Percentiles rank a stretch among this genome's conserved stretches.
Evolutionary conservation across 352 stramenopile species (phyloP).

Genomic region (Globisporangium parvum): DNA sequence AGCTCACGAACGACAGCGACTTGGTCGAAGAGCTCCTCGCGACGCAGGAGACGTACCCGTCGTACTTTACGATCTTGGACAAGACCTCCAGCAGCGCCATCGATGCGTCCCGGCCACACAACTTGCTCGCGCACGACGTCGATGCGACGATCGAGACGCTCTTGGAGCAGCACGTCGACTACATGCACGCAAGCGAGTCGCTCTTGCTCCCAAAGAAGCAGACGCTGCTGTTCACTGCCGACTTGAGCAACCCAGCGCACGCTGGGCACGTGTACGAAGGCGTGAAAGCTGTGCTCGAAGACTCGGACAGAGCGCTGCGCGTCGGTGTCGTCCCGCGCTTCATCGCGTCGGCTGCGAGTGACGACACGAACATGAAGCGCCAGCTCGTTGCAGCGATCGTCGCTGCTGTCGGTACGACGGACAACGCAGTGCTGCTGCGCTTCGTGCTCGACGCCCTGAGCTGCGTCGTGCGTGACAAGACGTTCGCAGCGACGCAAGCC

Average conservation of each 20-base stretch:
- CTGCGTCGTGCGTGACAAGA: slow-evolving; percentile 52
- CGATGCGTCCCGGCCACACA: not conserved
- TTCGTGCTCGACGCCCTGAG: slow-evolving; percentile 50
- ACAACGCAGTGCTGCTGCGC: slow-evolving; percentile 42
- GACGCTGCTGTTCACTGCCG: slow-evolving; percentile 49
- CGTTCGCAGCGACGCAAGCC: slow-evolving; percentile 31
- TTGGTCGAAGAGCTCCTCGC: slow-evolving; percentile 60
- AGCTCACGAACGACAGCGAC: slow-evolving; percentile 56
- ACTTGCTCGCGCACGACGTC: slow-evolving; percentile 52
- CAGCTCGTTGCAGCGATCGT: slow-evolving; percentile 43
- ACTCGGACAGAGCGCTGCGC: slow-evolving; percentile 55
- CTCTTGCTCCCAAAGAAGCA: slow-evolving; percentile 60
- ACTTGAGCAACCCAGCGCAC: slow-evolving; percentile 46
- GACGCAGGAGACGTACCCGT: slow-evolving; percentile 49
- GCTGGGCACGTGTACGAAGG: slow-evolving; percentile 47
- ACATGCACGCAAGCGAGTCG: slow-evolving; percentile 49
- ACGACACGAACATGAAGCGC: slow-evolving; percentile 8
- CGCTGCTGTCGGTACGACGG: slow-evolving; percentile 40
- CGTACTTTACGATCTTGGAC: slow-evolving; percentile 65
- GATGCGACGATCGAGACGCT: slow-evolving; percentile 50
- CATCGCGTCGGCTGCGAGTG: slow-evolving; percentile 5
- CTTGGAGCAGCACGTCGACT: slow-evolving; percentile 37
- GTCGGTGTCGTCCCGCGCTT: slow-evolving; percentile 52
- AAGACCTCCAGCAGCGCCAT: not conserved
- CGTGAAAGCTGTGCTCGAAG: slow-evolving; percentile 61